These are phyloP conservation scores for Diaporthe caulivora DNA, from an alignment of 2,329 filamentous ascomycete species.

Conservation along the genomic window DNA sequence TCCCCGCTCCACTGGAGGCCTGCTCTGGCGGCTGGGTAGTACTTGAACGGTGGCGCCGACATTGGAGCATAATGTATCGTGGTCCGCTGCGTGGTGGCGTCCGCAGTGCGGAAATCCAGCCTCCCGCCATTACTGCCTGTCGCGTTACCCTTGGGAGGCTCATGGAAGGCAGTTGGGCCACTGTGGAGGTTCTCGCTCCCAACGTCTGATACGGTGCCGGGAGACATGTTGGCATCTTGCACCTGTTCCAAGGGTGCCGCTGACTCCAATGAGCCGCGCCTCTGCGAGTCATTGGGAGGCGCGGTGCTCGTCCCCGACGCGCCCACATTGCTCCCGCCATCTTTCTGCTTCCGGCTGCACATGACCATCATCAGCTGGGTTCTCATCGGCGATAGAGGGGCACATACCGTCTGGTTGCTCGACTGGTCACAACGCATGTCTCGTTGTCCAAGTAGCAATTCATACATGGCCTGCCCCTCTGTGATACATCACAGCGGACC, in stretches of 20 bases:
- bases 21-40: background rate
- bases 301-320: background rate
- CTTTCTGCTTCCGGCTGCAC: constrained; percentile 24
- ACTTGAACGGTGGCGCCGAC: constrained; percentile 1
- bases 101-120: background rate
- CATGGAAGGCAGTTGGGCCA: background rate
- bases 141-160: background rate
- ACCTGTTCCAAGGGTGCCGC: constrained; percentile 45
- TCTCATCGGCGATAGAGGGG: background rate
- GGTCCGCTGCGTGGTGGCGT: background rate
- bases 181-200: constrained; percentile 17
- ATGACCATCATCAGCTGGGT: background rate
- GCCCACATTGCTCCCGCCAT: constrained; percentile 11
- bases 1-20: constrained; percentile 45
- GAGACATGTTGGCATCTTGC: constrained; percentile 21
- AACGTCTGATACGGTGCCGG: constrained; percentile 10
- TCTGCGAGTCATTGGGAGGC: constrained; percentile 14
- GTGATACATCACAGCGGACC: constrained; percentile 63
- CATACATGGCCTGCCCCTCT: constrained; percentile 62
- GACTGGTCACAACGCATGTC: constrained; percentile 55
- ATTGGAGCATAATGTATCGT: background rate
- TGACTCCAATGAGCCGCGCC: constrained; percentile 1
- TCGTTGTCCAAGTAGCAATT: constrained; percentile 65
- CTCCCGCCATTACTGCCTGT: background rate
- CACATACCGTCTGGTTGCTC: constrained; percentile 55